Base-by-base conservation (phyloP, 306 rosid species). In the Betula pendula region DNA sequence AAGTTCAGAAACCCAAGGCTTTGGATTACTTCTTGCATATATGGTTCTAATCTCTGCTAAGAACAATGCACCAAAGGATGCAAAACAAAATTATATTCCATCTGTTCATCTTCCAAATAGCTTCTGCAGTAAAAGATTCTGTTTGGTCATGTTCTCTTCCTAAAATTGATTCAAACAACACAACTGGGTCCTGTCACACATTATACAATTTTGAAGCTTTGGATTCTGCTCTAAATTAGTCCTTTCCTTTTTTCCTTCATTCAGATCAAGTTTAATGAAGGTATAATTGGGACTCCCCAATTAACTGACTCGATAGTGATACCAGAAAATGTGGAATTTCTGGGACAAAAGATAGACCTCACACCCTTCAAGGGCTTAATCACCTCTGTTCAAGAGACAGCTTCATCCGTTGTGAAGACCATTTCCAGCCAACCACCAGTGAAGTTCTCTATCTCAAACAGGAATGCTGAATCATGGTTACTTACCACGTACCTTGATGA, bases 251-350 rank as follows among this genome's bases (percentile, higher is more conserved):
- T 59, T 27, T 25, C 35, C 31, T 65, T 29, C 60, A 2, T 88
- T 58, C 88, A 92, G 97, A 86, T 95, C 69, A 90, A 88, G 85
- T 89, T 92, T 51, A 92, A 90, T 14, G 92, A 92, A 87, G 99
- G 99, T 20, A 67, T 95, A 68, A 89, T 95, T 20, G 97, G 97
- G 47, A 95, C 97, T 3, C 99, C 99, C 22, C 97, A 95, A 65
- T 81, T 95, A 63, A 95, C 97, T 12, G 97, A 95, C 83, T 95
- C 96, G 0, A 51, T 95, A 65, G 99, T 75, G 82, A 69, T 95
- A 74, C 99, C 99, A 5, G 97, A 95, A 70, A 88, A 88, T 29
- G 97, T 90, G 67, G 99, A 95, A 69, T 82, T 90, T 79, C 50
- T 95, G 35, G 99, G 99, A 44, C 92, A 95, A 40, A 89, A 92